phyloP scores from a whole-genome alignment of 2,329 filamentous ascomycete species.

The Bisporella sp. region DNA sequence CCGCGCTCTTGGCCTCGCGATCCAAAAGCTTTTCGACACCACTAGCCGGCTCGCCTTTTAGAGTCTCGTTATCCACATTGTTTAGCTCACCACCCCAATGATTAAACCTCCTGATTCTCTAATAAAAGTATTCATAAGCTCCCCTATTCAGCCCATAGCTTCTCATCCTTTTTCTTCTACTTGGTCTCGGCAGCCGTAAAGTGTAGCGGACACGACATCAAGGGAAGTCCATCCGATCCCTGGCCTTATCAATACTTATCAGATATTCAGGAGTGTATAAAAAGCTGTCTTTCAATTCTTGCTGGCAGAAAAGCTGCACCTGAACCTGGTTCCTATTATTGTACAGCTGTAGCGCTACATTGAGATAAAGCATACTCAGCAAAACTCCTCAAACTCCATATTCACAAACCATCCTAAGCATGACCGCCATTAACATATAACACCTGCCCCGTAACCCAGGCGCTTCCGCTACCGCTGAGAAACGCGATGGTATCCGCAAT shows the following conservation, averaged over 20 bases:
- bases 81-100: background rate
- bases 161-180: too few species aligned
- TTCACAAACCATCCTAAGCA: background rate
- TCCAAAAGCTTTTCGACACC: background rate
- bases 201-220: too few species aligned
- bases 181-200: too few species aligned
- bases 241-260: too few species aligned
- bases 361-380: too few species aligned
- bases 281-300: too few species aligned
- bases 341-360: too few species aligned
- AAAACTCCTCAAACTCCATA: too few species aligned
- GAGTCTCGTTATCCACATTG: background rate
- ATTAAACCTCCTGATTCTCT: background rate
- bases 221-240: too few species aligned
- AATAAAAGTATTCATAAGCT: background rate
- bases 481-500: background rate
- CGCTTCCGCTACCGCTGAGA: background rate
- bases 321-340: too few species aligned
- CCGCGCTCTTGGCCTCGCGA: background rate
- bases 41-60: background rate
- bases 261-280: too few species aligned
- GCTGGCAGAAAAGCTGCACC: too few species aligned
- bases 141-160: background rate
- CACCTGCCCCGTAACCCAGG: background rate
- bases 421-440: background rate